These are phyloP conservation scores for Manihot esculenta DNA, from an alignment of 441 rosid species.

Conservation along the genomic window DNA sequence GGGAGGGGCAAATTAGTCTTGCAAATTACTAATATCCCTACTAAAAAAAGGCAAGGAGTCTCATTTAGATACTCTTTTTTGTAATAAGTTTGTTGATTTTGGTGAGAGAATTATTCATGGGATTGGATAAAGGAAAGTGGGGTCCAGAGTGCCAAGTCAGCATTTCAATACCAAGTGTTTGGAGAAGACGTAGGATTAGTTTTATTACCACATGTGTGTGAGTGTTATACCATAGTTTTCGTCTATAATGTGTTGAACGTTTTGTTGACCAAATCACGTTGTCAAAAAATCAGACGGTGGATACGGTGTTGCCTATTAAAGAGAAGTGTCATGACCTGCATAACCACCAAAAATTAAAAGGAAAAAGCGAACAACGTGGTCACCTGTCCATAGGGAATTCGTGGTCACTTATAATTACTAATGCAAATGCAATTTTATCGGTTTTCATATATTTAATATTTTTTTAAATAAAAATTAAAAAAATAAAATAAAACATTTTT, in stretches of 20 bases:
- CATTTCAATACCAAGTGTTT: conserved; percentile 28
- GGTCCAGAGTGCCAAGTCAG: conserved; percentile 30
- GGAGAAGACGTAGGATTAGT: conserved; percentile 26
- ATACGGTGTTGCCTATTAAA: neutral
- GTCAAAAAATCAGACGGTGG: conserved; percentile 10
- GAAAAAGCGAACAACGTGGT: neutral
- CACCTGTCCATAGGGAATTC: neutral
- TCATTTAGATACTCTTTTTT: conserved; percentile 3
- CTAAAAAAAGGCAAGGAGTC: neutral
- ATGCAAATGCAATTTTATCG: no score
- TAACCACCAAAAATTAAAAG: neutral
- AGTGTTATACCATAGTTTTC: conserved; percentile 14
- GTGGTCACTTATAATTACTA: no score
- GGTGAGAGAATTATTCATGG: no score
- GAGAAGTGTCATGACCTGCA: neutral
- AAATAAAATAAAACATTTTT: no score
- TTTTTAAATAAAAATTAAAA: no score
- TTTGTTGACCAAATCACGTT: neutral
- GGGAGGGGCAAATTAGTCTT: conserved; percentile 18
- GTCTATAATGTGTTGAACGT: neutral
- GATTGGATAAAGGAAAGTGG: neutral
- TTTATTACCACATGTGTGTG: conserved; percentile 20
- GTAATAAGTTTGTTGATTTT: neutral
- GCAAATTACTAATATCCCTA: neutral
- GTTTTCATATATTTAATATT: no score